Percentiles rank a stretch among this genome's conserved stretches.
phyloP scores from a whole-genome alignment of 306 rosid genomes.

The Cicer bijugum region DNA sequence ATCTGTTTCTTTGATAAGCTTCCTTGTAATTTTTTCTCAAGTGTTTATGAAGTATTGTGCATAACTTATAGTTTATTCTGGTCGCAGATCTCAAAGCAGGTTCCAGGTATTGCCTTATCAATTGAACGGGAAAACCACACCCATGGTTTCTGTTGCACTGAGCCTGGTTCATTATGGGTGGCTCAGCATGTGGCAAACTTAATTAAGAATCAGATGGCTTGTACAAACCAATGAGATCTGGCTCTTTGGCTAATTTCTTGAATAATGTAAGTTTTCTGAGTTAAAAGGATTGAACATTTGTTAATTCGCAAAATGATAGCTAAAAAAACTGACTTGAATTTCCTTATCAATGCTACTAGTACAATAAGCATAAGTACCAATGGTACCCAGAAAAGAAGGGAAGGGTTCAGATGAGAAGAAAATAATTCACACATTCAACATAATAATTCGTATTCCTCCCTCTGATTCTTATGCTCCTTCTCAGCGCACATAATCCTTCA shows the following conservation, averaged over 20 bases:
- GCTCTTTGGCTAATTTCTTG: conserved; percentile 40
- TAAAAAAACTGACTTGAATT: neutral
- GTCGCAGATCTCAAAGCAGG: conserved; percentile 73
- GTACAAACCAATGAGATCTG: conserved; percentile 46
- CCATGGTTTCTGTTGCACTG: conserved; percentile 78
- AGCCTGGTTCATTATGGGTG: conserved; percentile 84
- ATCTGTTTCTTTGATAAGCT: conserved; percentile 23
- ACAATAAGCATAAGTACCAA: too few relatives aligned
- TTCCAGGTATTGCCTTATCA: conserved; percentile 61
- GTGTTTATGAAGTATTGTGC: conserved; percentile 27
- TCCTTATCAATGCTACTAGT: conserved; percentile 2
- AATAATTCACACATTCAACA: too few relatives aligned
- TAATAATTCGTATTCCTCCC: too few relatives aligned
- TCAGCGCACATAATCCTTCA: too few relatives aligned
- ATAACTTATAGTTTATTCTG: conserved; percentile 36
- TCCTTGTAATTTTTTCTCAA: conserved; percentile 12
- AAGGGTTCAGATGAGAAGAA: too few relatives aligned
- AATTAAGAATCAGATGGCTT: conserved; percentile 55
- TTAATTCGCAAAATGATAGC: conserved; percentile 9
- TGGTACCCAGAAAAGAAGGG: too few relatives aligned
- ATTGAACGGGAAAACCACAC: conserved; percentile 76
- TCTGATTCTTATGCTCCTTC: too few relatives aligned
- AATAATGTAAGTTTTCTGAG: conserved; percentile 32
- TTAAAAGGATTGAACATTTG: conserved; percentile 32
- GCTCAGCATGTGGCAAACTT: conserved; percentile 77